Base-by-base conservation (phyloP, 805 yeast species). In the Barnettozyma pratensis region DNA sequence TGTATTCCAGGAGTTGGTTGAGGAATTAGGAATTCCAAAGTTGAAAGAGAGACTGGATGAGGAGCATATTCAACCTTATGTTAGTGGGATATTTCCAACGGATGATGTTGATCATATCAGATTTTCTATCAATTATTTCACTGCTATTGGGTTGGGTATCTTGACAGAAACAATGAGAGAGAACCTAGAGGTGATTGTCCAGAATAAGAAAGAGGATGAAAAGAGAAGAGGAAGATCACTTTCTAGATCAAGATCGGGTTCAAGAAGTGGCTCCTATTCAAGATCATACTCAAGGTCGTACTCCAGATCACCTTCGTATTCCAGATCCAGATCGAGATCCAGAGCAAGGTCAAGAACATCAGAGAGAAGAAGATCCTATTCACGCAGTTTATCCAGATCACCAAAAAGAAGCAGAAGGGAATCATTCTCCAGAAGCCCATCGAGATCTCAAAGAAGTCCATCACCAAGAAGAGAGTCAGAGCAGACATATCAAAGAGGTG, bases 141-240 rank as follows among this genome's bases (percentile, higher is more conserved):
- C 97, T 0, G 97, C 97, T 1, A 89, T 92, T 52, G 95, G 95
- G 0, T 64, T 92, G 43, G 97, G 97, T 41, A 74, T 76, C 3
- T 63, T 92, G 49, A 91, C 98, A 0, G 96, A 88, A 37, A 77
- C 70, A 1, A 85, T 91, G 95, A 77, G 98, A 67, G 75, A 70
- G 5, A 71, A 67, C 12, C 63, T 83, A 49, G 60, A 66, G 46
- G 55, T 56, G 14, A 55, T 72, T 34, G 65, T 73, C 40, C 28
- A 36, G 49, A 45, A 52, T 42, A 44, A 37, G 54, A 49, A 11
- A 39, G 42, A 35, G 29, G 62, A 41, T 42, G 63, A 48, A 10
- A 42, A 48, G 11, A 36, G 34, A 14, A 37, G 63, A 37, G 53
- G 63, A 3, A 42, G 57, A 7, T 59, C 67, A 4, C 47, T 59